phyloP scores from a whole-genome alignment of 2,329 filamentous ascomycete species.

The Mycosphaerelloides madeirae region DNA sequence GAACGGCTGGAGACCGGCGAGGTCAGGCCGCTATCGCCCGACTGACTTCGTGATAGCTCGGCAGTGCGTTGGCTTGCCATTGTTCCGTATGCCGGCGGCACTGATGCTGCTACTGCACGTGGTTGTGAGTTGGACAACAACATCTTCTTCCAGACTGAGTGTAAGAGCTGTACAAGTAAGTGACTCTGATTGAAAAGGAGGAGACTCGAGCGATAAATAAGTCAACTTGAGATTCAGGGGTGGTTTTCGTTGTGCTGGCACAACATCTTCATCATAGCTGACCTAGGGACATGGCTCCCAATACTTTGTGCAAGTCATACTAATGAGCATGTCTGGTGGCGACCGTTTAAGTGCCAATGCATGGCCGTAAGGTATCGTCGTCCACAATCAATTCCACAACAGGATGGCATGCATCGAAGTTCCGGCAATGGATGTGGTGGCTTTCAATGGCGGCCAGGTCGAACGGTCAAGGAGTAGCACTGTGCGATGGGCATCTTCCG shows the following conservation, averaged over 20 bases:
- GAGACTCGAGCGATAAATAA: constrained; percentile 5
- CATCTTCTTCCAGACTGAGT: constrained; percentile 1
- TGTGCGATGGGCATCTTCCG: constrained; percentile 12
- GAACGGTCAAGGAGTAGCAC: constrained; percentile 16
- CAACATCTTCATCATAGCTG: constrained; percentile 21
- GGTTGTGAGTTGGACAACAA: constrained; percentile 6
- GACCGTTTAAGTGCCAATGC: constrained; percentile 25
- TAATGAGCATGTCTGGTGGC: constrained; percentile 29
- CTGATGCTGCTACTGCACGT: constrained; percentile 4
- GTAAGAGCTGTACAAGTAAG: constrained; percentile 14
- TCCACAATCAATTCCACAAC: constrained; percentile 15
- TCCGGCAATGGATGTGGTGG: constrained; percentile 18
- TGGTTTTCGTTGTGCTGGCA: constrained; percentile 21
- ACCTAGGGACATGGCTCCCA: constrained; percentile 24
- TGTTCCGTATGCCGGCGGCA: not conserved
- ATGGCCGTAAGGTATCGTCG: constrained; percentile 23
- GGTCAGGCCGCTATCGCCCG: constrained; percentile 20
- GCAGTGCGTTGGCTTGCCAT: constrained; percentile 26
- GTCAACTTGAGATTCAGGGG: constrained; percentile 21
- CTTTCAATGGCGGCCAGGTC: constrained; percentile 22
- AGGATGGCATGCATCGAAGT: constrained; percentile 17
- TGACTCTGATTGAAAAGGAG: not conserved
- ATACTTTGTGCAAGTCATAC: constrained; percentile 25
- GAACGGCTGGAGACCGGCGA: constrained; percentile 25
- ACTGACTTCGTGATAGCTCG: constrained; percentile 29